Percentiles rank a stretch among this genome's conserved stretches.
Evolutionary conservation across 108 stramenopile genomes (phyloP).

Genomic region (Mayamaea pseudoterrestris): DNA sequence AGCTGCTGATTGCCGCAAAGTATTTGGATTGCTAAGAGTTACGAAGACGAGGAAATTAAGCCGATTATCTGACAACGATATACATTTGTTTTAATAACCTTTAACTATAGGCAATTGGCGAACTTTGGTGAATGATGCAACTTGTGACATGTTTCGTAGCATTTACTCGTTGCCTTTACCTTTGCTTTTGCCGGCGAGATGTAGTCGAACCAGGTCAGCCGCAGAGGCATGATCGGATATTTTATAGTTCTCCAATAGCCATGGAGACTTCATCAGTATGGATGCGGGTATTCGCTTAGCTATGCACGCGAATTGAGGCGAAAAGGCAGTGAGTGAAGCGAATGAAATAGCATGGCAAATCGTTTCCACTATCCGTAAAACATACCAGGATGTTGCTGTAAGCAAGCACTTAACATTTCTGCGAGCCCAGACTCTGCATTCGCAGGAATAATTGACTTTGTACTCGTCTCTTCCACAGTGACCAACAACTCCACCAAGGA

Average conservation of each 20-base stretch:
- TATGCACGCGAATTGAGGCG: conserved; percentile 6
- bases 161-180: too few relatives aligned
- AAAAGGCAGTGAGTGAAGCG: background rate
- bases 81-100: too few relatives aligned
- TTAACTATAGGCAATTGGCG: too few relatives aligned
- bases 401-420: conserved; percentile 34
- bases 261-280: conserved; percentile 49
- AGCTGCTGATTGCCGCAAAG: conserved; percentile 73
- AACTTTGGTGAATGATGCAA: too few relatives aligned
- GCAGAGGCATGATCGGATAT: too few relatives aligned
- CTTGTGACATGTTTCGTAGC: too few relatives aligned
- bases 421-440: conserved; percentile 9
- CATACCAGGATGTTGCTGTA: conserved; percentile 30
- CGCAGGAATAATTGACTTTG: conserved; percentile 22
- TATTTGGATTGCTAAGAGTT: conserved; percentile 60
- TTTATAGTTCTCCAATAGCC: conserved; percentile 23
- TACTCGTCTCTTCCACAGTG: conserved; percentile 43
- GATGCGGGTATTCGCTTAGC: conserved; percentile 56
- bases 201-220: too few relatives aligned
- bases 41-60: too few relatives aligned
- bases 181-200: too few relatives aligned
- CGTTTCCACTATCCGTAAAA: background rate
- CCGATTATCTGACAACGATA: too few relatives aligned
- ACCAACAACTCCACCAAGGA: conserved; percentile 44
- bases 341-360: background rate